phyloP scores from a whole-genome alignment of 2,329 filamentous ascomycete genomes.

The Claviceps arundinis region DNA sequence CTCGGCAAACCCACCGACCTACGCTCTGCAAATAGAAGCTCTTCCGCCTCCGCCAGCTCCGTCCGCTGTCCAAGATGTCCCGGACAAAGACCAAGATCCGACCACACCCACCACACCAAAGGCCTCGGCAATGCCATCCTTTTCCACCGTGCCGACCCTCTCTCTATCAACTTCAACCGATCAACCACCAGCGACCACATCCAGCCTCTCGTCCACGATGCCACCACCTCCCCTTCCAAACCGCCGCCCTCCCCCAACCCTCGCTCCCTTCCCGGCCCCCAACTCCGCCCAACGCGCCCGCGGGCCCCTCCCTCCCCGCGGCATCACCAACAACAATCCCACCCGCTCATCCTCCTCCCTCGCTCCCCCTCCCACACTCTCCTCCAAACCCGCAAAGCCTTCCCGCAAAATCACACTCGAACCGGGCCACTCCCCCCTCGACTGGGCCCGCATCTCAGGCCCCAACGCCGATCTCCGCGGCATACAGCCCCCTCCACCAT shows the following conservation, averaged over 20 bases:
- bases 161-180: constrained; percentile 20
- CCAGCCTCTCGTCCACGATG: constrained; percentile 7
- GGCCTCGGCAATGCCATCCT: constrained; percentile 19
- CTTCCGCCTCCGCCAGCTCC: constrained; percentile 19
- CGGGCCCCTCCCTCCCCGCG: constrained; percentile 29
- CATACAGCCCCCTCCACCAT: constrained; percentile 34
- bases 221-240: constrained; percentile 18
- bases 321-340: constrained; percentile 11
- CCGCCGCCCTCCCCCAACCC: constrained; percentile 17
- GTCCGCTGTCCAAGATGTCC: constrained; percentile 4
- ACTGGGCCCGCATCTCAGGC: constrained; percentile 75
- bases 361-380: constrained; percentile 42
- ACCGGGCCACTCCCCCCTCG: constrained; percentile 88
- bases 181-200: constrained; percentile 1
- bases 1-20: neutral
- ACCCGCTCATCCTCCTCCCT: constrained; percentile 26
- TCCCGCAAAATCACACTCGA: constrained; percentile 63
- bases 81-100: constrained; percentile 17
- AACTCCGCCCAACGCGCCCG: constrained; percentile 39
- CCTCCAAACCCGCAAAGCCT: constrained; percentile 37
- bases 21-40: constrained; percentile 16
- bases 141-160: constrained; percentile 29
- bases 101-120: constrained; percentile 35
- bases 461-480: constrained; percentile 56
- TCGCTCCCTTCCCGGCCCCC: constrained; percentile 33